Evolutionary conservation across 225 moss, liverwort and hornwort species (phyloP).

Genomic region (Ulota crispa): DNA sequence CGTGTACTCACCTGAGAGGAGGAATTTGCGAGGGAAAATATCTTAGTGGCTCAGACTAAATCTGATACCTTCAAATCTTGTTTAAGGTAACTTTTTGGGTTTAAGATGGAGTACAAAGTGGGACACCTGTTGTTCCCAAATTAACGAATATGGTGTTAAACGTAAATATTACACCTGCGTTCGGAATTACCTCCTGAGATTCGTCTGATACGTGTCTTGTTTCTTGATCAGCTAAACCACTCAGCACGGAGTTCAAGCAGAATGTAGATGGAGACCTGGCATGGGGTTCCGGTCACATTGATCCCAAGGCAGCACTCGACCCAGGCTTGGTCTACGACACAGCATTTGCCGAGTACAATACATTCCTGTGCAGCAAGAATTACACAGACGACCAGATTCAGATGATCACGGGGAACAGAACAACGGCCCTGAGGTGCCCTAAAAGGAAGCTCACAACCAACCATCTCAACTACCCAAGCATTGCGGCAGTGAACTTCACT

Average conservation of each 20-base stretch:
- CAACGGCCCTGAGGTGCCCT: conserved; percentile 23
- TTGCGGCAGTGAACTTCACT: conserved; percentile 29
- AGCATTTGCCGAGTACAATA: conserved; percentile 22
- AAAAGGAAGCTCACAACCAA: conserved; percentile 10
- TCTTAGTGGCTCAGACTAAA: no score
- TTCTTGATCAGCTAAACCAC: conserved; percentile 37
- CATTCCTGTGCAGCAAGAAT: conserved; percentile 41
- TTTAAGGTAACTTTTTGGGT: no score
- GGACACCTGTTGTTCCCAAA: no score
- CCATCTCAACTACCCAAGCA: conserved; percentile 55
- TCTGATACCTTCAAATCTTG: no score
- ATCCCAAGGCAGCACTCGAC: conserved; percentile 40
- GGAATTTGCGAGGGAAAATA: no score
- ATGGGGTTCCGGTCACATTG: conserved; percentile 50
- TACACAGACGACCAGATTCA: conserved; percentile 23
- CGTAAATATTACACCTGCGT: background rate
- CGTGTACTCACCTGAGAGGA: no score
- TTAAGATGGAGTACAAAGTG: no score
- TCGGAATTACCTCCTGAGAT: background rate
- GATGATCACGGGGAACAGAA: conserved; percentile 35
- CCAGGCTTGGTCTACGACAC: conserved; percentile 52
- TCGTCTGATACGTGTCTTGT: conserved; percentile 1
- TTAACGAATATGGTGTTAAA: no score
- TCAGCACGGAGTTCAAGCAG: conserved; percentile 21
- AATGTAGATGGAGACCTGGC: conserved; percentile 34